Conservation (phyloP, 1,284 basidiomycete species). For the Heliocybe sulcata region DNA sequence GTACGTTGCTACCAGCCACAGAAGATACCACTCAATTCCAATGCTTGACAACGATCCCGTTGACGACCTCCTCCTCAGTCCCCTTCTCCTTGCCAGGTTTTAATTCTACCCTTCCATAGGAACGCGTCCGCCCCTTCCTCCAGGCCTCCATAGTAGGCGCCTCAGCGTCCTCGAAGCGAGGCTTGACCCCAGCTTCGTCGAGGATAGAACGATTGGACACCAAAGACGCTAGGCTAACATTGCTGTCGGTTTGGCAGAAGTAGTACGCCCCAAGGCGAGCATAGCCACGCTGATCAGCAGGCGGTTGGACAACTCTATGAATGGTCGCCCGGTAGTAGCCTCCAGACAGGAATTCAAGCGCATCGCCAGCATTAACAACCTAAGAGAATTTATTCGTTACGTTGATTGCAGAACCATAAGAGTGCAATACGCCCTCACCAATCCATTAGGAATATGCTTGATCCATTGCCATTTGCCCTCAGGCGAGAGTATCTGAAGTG, state of each 20-base stretch:
- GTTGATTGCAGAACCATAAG: not conserved
- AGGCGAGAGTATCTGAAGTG: slow-evolving; percentile 45
- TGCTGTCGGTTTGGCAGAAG: slow-evolving; percentile 28
- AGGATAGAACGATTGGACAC: slow-evolving; percentile 21
- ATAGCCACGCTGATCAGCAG: slow-evolving; percentile 36
- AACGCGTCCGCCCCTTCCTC: slow-evolving; percentile 28
- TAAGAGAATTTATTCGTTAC: slow-evolving; percentile 8
- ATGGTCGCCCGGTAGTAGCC: slow-evolving; percentile 35
- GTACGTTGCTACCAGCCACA: not conserved
- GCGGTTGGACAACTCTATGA: slow-evolving; percentile 39
- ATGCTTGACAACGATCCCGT: slow-evolving; percentile 35
- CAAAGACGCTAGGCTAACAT: slow-evolving; percentile 20
- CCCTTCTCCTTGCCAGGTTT: slow-evolving; percentile 23
- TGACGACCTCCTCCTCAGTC: slow-evolving; percentile 34
- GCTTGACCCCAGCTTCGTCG: slow-evolving; percentile 20
- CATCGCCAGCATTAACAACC: slow-evolving; percentile 37
- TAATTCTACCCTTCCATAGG: slow-evolving; percentile 30
- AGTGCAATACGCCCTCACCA: slow-evolving; percentile 26
- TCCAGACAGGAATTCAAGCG: slow-evolving; percentile 34
- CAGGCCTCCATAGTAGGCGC: slow-evolving; percentile 32
- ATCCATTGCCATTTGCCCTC: slow-evolving; percentile 54
- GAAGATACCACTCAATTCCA: slow-evolving; percentile 26
- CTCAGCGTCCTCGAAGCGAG: slow-evolving; percentile 24
- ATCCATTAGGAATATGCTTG: slow-evolving; percentile 49
- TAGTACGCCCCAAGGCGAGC: slow-evolving; percentile 36